Percentiles rank a stretch among this genome's conserved stretches.
Conservation (phyloP, 192 early-diverging fungal genomes). For the Linnemannia exigua region DNA sequence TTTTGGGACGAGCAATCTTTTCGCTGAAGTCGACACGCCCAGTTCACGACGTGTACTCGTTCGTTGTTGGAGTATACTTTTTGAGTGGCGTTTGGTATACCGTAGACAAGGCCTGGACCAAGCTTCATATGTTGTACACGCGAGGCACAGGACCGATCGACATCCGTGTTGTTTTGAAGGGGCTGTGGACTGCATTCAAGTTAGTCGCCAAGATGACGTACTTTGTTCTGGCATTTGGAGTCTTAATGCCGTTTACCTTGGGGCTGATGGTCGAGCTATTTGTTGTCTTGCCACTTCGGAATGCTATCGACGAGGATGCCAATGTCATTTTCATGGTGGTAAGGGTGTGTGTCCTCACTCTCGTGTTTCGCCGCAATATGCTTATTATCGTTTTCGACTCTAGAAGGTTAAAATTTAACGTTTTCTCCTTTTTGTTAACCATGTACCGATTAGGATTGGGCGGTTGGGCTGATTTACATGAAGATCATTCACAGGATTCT, state of each 20-base stretch:
- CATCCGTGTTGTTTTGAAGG: constrained; percentile 24
- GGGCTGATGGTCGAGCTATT: constrained; percentile 83
- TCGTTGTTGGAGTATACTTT: constrained; percentile 77
- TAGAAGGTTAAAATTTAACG: neutral
- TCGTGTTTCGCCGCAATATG: neutral
- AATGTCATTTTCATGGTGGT: constrained; percentile 60
- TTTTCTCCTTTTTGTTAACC: neutral
- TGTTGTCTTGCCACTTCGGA: constrained; percentile 73
- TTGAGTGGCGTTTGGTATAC: constrained; percentile 40
- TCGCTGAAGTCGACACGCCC: constrained; percentile 62
- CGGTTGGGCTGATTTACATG: constrained; percentile 80
- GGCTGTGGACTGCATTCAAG: constrained; percentile 26
- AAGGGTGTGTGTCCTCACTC: constrained; percentile 33
- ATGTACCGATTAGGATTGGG: constrained; percentile 87
- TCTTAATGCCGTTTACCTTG: constrained; percentile 76
- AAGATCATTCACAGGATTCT: constrained; percentile 74
- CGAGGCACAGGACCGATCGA: constrained; percentile 36
- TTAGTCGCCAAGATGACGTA: constrained; percentile 61
- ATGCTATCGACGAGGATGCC: constrained; percentile 34
- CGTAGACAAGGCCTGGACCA: constrained; percentile 46
- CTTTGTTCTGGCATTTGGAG: constrained; percentile 67
- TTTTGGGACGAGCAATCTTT: constrained; percentile 71
- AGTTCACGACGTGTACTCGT: constrained; percentile 84
- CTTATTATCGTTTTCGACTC: neutral
- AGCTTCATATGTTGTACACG: constrained; percentile 21